Percentiles rank a stretch among this genome's conserved stretches.
Conservation (phyloP, 2,329 filamentous ascomycete species). For the Teratosphaeria destructans region DNA sequence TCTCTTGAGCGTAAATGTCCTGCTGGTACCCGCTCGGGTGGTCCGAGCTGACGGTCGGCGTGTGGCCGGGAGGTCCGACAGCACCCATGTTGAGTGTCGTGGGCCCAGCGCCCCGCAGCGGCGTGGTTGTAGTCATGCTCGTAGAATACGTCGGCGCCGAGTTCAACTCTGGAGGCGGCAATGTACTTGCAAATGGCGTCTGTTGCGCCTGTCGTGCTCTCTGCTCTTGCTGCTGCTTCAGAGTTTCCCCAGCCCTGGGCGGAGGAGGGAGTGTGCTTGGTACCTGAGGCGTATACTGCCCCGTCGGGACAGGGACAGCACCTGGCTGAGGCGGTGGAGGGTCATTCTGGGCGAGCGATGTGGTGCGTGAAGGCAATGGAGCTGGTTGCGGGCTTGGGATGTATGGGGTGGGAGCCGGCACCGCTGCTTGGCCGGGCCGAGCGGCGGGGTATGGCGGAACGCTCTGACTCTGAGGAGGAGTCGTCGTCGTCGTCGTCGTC, state of each 20-base stretch:
- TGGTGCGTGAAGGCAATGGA: slow-evolving; percentile 18
- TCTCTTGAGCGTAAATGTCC: slow-evolving; percentile 33
- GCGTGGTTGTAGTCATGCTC: slow-evolving; percentile 8
- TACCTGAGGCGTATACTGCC: slow-evolving; percentile 9
- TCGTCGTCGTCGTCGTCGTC: slow-evolving; percentile 15
- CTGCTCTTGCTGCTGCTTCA: slow-evolving; percentile 8
- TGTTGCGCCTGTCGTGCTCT: background rate
- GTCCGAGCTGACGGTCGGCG: slow-evolving; percentile 4
- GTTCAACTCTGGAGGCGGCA: slow-evolving; percentile 27
- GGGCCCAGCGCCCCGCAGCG: slow-evolving; percentile 15
- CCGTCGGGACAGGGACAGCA: slow-evolving; percentile 26
- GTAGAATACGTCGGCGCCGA: slow-evolving; percentile 31
- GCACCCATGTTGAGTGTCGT: slow-evolving; percentile 31
- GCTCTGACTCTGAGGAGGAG: slow-evolving; percentile 2
- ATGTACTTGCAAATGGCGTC: slow-evolving; percentile 1
- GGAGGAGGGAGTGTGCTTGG: slow-evolving; percentile 28
- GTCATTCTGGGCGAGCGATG: slow-evolving; percentile 15
- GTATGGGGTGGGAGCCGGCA: slow-evolving; percentile 23
- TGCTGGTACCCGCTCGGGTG: slow-evolving; percentile 41
- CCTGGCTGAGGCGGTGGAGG: slow-evolving; percentile 35
- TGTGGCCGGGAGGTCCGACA: slow-evolving; percentile 5
- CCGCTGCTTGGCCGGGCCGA: slow-evolving; percentile 19
- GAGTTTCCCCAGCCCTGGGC: slow-evolving; percentile 28
- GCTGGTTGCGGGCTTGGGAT: slow-evolving; percentile 9
- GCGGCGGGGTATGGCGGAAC: slow-evolving; percentile 19